Evolutionary conservation across 805 yeast species (phyloP).

Genomic region (Zygotorulaspora danielsina): DNA sequence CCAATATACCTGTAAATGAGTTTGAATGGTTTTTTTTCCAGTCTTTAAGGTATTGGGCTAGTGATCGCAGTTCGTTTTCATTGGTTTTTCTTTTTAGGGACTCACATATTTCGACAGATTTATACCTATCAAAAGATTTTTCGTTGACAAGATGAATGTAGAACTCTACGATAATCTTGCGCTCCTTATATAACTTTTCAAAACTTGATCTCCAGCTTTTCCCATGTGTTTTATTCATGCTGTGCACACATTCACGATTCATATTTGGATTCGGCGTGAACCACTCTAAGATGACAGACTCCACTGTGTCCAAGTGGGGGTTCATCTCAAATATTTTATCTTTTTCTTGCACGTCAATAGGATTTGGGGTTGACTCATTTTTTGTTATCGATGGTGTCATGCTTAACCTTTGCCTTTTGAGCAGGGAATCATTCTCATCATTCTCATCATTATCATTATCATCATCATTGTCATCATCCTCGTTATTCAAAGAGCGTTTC

Average conservation of each 20-base stretch:
- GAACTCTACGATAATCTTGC: constrained; percentile 32
- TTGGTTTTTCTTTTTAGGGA: constrained; percentile 10
- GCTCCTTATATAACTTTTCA: constrained; percentile 25
- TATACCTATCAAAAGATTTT: constrained; percentile 20
- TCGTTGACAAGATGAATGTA: constrained; percentile 30
- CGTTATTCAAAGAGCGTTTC: constrained; percentile 3
- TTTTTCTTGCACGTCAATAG: neutral
- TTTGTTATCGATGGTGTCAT: constrained; percentile 7
- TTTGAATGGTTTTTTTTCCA: constrained; percentile 25
- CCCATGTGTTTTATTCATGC: constrained; percentile 30
- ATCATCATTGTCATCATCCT: too few relatives aligned
- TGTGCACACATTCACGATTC: constrained; percentile 30
- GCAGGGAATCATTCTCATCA: neutral
- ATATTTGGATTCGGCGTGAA: constrained; percentile 32
- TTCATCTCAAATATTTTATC: constrained; percentile 19
- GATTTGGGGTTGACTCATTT: constrained; percentile 7
- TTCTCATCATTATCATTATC: too few relatives aligned
- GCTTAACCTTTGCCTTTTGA: constrained; percentile 8
- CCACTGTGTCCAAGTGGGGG: constrained; percentile 20
- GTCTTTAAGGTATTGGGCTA: constrained; percentile 21
- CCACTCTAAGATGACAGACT: constrained; percentile 33
- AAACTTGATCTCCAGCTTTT: constrained; percentile 29
- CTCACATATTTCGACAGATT: constrained; percentile 30
- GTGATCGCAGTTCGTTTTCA: constrained; percentile 6
- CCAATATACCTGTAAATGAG: constrained; percentile 15